Conservation (phyloP, 169 alveolate genomes). For the Eimeria nieschulzi region DNA sequence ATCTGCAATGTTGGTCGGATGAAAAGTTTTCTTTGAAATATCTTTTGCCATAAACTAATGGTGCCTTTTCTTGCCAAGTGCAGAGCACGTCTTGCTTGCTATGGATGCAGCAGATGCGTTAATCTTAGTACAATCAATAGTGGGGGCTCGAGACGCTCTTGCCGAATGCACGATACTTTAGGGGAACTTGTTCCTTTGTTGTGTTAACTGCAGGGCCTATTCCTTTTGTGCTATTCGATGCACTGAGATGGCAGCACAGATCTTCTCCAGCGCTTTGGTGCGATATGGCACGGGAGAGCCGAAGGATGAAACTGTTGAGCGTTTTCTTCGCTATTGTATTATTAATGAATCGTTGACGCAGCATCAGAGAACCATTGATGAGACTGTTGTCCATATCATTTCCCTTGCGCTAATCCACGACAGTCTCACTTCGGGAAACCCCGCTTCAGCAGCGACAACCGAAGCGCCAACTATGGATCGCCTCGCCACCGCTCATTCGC, state of each 20-base stretch:
- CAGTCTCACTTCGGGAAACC: neutral
- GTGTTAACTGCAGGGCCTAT: conserved; percentile 19
- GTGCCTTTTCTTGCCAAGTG: neutral
- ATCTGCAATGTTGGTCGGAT: no score
- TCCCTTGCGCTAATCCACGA: conserved; percentile 25
- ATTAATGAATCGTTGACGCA: conserved; percentile 6
- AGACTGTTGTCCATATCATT: neutral
- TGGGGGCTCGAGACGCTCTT: neutral
- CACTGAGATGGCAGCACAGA: conserved; percentile 40
- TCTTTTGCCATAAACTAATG: neutral
- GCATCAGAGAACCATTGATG: conserved; percentile 4
- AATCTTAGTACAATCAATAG: no score
- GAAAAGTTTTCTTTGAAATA: no score
- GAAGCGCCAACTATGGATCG: neutral
- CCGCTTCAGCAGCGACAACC: no score
- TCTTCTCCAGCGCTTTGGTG: conserved; percentile 8
- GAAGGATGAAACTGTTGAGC: neutral
- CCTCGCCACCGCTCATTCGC: neutral
- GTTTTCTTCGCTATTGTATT: neutral
- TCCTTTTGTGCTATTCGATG: conserved; percentile 11
- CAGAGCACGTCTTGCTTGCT: neutral
- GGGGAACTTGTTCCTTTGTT: neutral
- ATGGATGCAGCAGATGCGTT: neutral
- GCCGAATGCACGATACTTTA: neutral
- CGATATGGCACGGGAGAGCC: neutral